phyloP scores from a whole-genome alignment of 768 basidiomycete genomes.

The Aureoboletus auriporus region DNA sequence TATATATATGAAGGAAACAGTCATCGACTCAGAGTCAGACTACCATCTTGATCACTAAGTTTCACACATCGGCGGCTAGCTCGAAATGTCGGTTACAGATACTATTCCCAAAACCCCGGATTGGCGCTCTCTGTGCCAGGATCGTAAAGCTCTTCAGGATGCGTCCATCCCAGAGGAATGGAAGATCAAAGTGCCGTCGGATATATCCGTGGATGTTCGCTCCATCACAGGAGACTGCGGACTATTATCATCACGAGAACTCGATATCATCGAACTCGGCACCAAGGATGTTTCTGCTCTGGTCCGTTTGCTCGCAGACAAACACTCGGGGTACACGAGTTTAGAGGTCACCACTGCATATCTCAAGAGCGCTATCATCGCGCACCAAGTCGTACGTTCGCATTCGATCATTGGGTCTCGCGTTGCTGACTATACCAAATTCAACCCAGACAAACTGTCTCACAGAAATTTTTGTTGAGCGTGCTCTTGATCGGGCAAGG shows the following conservation, averaged over 20 bases:
- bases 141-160: slow-evolving; percentile 17
- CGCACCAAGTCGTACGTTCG: slow-evolving; percentile 22
- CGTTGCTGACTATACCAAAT: background rate
- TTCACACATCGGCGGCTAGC: too few relatives aligned
- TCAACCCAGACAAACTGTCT: slow-evolving; percentile 24
- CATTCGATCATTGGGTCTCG: background rate
- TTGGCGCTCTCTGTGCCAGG: slow-evolving; percentile 20
- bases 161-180: slow-evolving; percentile 23
- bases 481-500: slow-evolving; percentile 21
- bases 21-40: background rate
- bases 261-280: slow-evolving; percentile 20
- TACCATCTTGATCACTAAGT: too few relatives aligned
- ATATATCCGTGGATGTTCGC: slow-evolving; percentile 19
- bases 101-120: background rate
- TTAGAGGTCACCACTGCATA: slow-evolving; percentile 26
- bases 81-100: slow-evolving; percentile 3
- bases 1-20: background rate
- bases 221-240: slow-evolving; percentile 18
- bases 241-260: slow-evolving; percentile 21
- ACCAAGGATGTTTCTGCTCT: slow-evolving; percentile 22
- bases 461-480: slow-evolving; percentile 26
- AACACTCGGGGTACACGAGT: slow-evolving; percentile 20
- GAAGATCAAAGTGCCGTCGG: slow-evolving; percentile 16
- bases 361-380: slow-evolving; percentile 26
- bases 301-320: slow-evolving; percentile 19